phyloP scores from a whole-genome alignment of 768 basidiomycete species.

The Mycena leptocephala region DNA sequence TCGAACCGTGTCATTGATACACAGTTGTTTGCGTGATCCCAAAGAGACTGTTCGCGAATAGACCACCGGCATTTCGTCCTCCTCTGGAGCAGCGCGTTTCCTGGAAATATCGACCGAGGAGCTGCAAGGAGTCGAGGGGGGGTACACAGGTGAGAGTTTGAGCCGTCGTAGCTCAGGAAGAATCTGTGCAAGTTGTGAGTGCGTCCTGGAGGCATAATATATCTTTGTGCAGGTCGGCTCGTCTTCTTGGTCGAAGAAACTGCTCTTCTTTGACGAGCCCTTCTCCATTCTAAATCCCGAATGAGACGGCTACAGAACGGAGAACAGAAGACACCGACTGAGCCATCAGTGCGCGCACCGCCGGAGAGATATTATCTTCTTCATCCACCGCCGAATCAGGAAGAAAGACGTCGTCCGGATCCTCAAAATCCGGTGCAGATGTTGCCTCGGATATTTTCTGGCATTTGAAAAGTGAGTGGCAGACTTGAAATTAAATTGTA shows the following conservation, averaged over 20 bases:
- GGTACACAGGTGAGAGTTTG: conserved; percentile 55
- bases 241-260: conserved; percentile 47
- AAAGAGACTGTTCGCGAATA: conserved; percentile 82
- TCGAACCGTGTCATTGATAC: conserved; percentile 89
- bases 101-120: conserved; percentile 33
- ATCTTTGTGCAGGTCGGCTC: conserved; percentile 86
- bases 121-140: conserved; percentile 22
- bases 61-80: conserved; percentile 39
- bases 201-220: conserved; percentile 95
- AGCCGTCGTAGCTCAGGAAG: conserved; percentile 88
- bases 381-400: conserved; percentile 71
- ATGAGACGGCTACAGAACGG: conserved; percentile 11
- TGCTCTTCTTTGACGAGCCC: conserved; percentile 22
- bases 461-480: conserved; percentile 8
- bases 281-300: conserved; percentile 47
- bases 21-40: conserved; percentile 92
- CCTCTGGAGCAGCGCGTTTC: conserved; percentile 43
- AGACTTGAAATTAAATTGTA: background rate
- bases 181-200: conserved; percentile 95
- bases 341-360: conserved; percentile 84
- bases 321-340: conserved; percentile 65
- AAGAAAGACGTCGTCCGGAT: conserved; percentile 80
- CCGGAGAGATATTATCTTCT: conserved; percentile 79
- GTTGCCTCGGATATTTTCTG: conserved; percentile 35
- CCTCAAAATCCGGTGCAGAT: conserved; percentile 45